These are phyloP conservation scores for Aspergillus tamarii DNA, from an alignment of 2,329 filamentous ascomycete genomes.

Conservation along the genomic window DNA sequence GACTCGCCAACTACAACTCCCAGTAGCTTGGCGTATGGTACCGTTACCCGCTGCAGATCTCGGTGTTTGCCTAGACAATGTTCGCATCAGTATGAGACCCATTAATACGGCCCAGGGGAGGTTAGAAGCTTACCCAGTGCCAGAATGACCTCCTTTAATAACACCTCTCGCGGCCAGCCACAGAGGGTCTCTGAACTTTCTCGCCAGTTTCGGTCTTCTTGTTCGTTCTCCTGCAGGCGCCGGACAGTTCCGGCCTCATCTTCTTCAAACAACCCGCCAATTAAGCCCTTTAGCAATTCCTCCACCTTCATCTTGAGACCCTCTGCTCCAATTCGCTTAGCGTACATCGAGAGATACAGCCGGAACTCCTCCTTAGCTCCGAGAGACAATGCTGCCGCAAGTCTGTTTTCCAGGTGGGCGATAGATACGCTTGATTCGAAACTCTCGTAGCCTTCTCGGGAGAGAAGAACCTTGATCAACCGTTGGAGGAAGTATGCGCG, in stretches of 20 bases:
- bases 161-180: constrained; percentile 85
- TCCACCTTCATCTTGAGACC: constrained; percentile 86
- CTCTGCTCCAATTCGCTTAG: constrained; percentile 90
- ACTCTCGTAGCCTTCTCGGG: constrained; percentile 86
- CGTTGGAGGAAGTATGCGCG: constrained; percentile 89
- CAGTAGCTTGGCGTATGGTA: constrained; percentile 87
- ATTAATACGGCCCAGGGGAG: constrained; percentile 7
- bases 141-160: constrained; percentile 88
- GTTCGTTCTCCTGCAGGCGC: constrained; percentile 32
- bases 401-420: constrained; percentile 90
- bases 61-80: constrained; percentile 78
- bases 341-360: constrained; percentile 96
- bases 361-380: constrained; percentile 90
- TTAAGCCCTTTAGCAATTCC: constrained; percentile 79
- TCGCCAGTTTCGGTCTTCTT: constrained; percentile 50
- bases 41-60: constrained; percentile 90
- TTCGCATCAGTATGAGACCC: constrained; percentile 9
- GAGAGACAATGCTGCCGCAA: constrained; percentile 83
- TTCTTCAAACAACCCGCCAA: constrained; percentile 69
- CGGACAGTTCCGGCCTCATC: constrained; percentile 50
- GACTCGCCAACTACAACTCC: constrained; percentile 53
- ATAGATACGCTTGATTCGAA: constrained; percentile 92
- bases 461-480: constrained; percentile 84
- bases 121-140: constrained; percentile 72
- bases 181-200: constrained; percentile 71